These are phyloP conservation scores for Alternaria metachromatica DNA, from an alignment of 2,329 filamentous ascomycete genomes.

Conservation along the genomic window DNA sequence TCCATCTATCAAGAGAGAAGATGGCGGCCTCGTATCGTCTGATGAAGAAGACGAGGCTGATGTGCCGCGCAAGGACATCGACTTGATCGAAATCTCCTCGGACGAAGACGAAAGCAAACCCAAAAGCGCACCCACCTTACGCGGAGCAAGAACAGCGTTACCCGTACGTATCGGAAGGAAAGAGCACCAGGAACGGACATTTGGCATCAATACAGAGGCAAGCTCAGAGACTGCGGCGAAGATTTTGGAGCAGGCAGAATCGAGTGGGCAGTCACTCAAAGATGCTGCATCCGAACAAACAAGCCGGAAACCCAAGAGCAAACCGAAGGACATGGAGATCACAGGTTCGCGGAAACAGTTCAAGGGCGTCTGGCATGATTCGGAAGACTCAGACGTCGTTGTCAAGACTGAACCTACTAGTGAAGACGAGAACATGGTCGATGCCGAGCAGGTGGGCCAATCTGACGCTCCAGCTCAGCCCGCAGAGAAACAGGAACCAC, in stretches of 20 bases:
- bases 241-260: slow-evolving; percentile 45
- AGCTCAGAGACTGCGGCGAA: slow-evolving; percentile 55
- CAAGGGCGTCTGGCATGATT: slow-evolving; percentile 55
- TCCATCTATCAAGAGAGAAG: slow-evolving; percentile 34
- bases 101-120: slow-evolving; percentile 55
- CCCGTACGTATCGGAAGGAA: slow-evolving; percentile 64
- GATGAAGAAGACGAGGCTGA: slow-evolving; percentile 58
- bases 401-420: slow-evolving; percentile 64
- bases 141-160: slow-evolving; percentile 32
- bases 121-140: slow-evolving; percentile 25
- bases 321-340: slow-evolving; percentile 53
- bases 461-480: slow-evolving; percentile 10
- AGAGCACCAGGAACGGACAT: slow-evolving; percentile 61
- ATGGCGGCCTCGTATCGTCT: slow-evolving; percentile 54
- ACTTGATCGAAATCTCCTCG: slow-evolving; percentile 64
- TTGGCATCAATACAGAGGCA: slow-evolving; percentile 62
- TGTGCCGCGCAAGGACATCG: slow-evolving; percentile 60
- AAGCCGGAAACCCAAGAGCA: slow-evolving; percentile 48
- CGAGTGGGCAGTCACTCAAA: slow-evolving; percentile 29
- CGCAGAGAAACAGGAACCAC: slow-evolving; percentile 33
- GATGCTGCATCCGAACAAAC: slow-evolving; percentile 24
- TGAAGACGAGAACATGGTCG: slow-evolving; percentile 50
- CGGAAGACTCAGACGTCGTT: slow-evolving; percentile 46
- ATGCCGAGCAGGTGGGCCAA: slow-evolving; percentile 36
- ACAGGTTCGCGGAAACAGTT: slow-evolving; percentile 51